A percentile compares a stretch with the other conserved stretches of the same genome.
phyloP scores from a whole-genome alignment of 495 filamentous ascomycete species.

The Amorphotheca resinae region DNA sequence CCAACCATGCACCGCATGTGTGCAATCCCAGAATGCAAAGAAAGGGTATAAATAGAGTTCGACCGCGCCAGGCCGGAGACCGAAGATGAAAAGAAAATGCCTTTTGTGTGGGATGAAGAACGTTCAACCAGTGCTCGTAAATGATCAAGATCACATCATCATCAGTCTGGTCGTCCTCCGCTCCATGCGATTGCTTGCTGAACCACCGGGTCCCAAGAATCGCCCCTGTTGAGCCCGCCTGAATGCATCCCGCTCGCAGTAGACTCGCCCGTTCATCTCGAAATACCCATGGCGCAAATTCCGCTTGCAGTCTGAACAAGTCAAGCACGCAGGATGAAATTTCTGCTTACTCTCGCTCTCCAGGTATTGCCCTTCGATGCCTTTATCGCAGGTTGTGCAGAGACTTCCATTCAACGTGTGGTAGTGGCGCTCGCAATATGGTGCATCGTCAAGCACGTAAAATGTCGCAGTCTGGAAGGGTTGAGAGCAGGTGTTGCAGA shows the following conservation, averaged over 20 bases:
- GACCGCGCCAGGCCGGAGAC: background rate
- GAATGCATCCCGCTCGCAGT: constrained; percentile 80
- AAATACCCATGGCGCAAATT: constrained; percentile 54
- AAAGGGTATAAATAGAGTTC: constrained; percentile 1
- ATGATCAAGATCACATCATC: constrained; percentile 52
- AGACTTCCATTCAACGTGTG: constrained; percentile 81
- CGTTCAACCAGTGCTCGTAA: background rate
- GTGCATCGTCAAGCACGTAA: constrained; percentile 76
- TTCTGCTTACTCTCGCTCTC: constrained; percentile 68
- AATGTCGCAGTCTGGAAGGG: constrained; percentile 85
- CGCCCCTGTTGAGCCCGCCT: constrained; percentile 36
- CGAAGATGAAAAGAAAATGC: background rate
- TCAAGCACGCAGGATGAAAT: constrained; percentile 80
- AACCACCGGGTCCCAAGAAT: constrained; percentile 20
- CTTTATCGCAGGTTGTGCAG: constrained; percentile 63
- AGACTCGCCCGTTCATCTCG: constrained; percentile 40
- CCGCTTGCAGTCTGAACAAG: constrained; percentile 52
- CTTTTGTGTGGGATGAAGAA: background rate
- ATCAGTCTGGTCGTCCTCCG: constrained; percentile 75
- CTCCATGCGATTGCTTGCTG: constrained; percentile 38
- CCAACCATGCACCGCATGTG: background rate
- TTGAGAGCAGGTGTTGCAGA: constrained; percentile 69
- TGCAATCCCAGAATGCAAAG: background rate
- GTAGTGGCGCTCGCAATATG: constrained; percentile 88
- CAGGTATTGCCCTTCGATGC: constrained; percentile 93